Conservation (phyloP, 306 rosid species). For the Trifolium pratense region DNA sequence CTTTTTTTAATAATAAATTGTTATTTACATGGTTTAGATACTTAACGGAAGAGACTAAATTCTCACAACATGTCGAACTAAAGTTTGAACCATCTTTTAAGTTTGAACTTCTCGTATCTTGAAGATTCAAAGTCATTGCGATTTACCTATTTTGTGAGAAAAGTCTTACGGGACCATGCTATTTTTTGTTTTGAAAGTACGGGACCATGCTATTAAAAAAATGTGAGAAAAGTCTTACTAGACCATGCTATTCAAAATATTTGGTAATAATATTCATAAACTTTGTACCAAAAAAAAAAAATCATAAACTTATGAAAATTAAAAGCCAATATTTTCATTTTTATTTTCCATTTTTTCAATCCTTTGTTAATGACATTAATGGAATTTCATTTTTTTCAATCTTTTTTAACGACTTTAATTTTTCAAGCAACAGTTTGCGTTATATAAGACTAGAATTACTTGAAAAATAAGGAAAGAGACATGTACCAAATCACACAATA, state of each 20-base stretch:
- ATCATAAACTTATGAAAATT: background rate
- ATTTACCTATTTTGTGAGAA: background rate
- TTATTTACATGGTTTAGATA: too few species aligned
- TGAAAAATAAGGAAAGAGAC: constrained; percentile 9
- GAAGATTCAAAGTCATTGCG: too few species aligned
- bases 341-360: background rate
- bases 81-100: too few species aligned
- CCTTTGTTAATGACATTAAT: background rate
- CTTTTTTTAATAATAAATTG: too few species aligned
- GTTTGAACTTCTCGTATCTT: too few species aligned
- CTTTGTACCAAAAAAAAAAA: too few species aligned
- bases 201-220: background rate
- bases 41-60: too few species aligned
- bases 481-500: constrained; percentile 22
- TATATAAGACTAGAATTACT: background rate
- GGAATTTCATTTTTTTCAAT: background rate
- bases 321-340: background rate
- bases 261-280: background rate
- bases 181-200: too few species aligned
- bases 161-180: background rate
- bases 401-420: background rate
- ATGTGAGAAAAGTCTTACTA: background rate
- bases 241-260: background rate
- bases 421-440: background rate
- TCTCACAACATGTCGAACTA: too few species aligned